Conservation (phyloP, 441 rosid species). For the Jatropha multifida region DNA sequence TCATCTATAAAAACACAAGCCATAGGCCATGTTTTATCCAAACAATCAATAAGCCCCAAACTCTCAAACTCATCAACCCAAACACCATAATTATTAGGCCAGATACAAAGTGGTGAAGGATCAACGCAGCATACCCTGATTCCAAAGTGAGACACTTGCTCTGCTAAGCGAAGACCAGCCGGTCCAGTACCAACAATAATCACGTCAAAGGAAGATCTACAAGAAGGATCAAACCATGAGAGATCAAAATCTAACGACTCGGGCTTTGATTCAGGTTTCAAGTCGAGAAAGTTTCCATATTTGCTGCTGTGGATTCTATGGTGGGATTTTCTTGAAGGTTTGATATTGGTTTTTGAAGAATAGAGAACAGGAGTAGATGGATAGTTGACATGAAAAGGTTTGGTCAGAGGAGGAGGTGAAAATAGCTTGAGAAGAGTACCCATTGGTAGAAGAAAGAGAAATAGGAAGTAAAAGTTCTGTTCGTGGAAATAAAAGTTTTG, state of each 20-base stretch:
- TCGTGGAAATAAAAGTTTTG: neutral
- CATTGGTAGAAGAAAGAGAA: conserved; percentile 23
- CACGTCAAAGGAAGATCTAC: conserved; percentile 43
- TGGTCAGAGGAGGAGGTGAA: conserved; percentile 27
- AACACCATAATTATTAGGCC: conserved; percentile 69
- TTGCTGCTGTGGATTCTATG: conserved; percentile 32
- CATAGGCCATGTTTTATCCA: conserved; percentile 63
- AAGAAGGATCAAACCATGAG: conserved; percentile 36
- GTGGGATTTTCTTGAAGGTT: conserved; percentile 16
- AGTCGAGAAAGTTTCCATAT: conserved; percentile 43
- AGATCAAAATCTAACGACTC: conserved; percentile 44
- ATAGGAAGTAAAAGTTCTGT: neutral
- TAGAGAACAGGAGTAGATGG: conserved; percentile 12
- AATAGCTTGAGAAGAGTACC: conserved; percentile 31
- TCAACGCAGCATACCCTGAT: conserved; percentile 69
- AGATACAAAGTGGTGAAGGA: conserved; percentile 59
- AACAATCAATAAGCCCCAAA: conserved; percentile 49
- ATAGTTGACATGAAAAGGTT: conserved; percentile 11
- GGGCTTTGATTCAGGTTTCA: conserved; percentile 38
- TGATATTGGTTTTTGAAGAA: conserved; percentile 12
- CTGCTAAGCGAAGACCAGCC: conserved; percentile 64
- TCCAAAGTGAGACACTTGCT: conserved; percentile 53
- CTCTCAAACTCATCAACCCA: conserved; percentile 78
- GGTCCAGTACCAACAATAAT: conserved; percentile 65
- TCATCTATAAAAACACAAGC: conserved; percentile 48